Evolutionary conservation across 148 eudicot genomes (phyloP).

Genomic region (Fagopyrum esculentum): DNA sequence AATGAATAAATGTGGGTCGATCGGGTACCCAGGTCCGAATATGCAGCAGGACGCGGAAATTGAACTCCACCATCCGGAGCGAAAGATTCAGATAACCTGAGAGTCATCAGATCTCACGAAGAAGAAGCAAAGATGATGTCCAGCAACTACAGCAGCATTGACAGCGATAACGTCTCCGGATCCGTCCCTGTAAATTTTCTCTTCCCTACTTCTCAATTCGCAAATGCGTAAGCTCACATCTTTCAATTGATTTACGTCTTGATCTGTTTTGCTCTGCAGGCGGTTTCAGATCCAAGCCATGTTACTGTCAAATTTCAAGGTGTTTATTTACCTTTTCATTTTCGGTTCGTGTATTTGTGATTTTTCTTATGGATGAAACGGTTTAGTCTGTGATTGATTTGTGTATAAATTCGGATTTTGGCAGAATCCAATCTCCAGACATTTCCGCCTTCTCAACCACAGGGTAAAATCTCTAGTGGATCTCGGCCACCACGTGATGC

Average conservation of each 20-base stretch:
- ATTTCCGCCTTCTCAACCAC: slow-evolving; percentile 61
- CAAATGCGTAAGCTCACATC: slow-evolving; percentile 4
- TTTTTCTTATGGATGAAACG: background rate
- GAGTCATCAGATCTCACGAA: slow-evolving; percentile 30
- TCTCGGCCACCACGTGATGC: slow-evolving; percentile 81
- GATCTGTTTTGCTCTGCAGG: slow-evolving; percentile 31
- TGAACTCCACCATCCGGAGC: background rate
- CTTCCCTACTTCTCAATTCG: background rate
- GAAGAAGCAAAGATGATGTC: slow-evolving; percentile 43
- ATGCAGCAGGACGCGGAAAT: background rate
- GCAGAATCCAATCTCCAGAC: slow-evolving; percentile 75
- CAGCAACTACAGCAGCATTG: slow-evolving; percentile 33
- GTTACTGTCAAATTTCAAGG: slow-evolving; percentile 58
- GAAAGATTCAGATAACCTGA: background rate
- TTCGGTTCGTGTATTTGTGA: background rate
- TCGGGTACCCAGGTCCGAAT: background rate
- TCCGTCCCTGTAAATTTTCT: slow-evolving; percentile 42
- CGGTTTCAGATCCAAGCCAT: slow-evolving; percentile 53
- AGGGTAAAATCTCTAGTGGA: slow-evolving; percentile 59
- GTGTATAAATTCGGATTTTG: slow-evolving; percentile 15
- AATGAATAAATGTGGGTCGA: background rate
- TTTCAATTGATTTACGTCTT: background rate
- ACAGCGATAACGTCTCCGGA: slow-evolving; percentile 43
- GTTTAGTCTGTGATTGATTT: background rate
- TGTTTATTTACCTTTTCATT: slow-evolving; percentile 1